Percentiles rank a stretch among this genome's conserved stretches.
phyloP scores from a whole-genome alignment of 805 yeast genomes.

The Candida corydali region DNA sequence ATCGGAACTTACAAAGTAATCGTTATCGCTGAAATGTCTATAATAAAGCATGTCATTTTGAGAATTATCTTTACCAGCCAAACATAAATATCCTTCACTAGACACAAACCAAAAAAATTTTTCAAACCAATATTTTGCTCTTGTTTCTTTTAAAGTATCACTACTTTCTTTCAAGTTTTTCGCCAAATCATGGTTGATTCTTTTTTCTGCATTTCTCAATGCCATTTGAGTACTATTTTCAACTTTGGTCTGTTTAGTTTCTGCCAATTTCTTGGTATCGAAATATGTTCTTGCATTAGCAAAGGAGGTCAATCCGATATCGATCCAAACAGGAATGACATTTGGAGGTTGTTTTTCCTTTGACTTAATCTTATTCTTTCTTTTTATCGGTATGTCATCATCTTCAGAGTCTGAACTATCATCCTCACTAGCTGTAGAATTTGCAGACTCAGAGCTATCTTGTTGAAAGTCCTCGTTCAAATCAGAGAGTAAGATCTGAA shows the following conservation, averaged over 20 bases:
- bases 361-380: constrained; percentile 9
- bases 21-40: constrained; percentile 70
- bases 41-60: constrained; percentile 81
- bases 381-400: constrained; percentile 9
- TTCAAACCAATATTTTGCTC: constrained; percentile 87
- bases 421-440: constrained; percentile 28
- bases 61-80: constrained; percentile 78
- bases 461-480: constrained; percentile 11
- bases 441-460: constrained; percentile 27
- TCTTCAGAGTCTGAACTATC: constrained; percentile 29
- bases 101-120: constrained; percentile 94
- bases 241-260: constrained; percentile 74
- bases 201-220: constrained; percentile 74
- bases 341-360: background rate
- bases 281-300: constrained; percentile 86
- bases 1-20: constrained; percentile 70
- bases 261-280: constrained; percentile 69
- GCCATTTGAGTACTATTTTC: constrained; percentile 75
- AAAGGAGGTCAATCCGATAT: constrained; percentile 68
- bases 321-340: constrained; percentile 52
- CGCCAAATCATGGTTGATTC: constrained; percentile 68
- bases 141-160: constrained; percentile 50
- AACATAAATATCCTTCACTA: constrained; percentile 78
- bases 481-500: constrained; percentile 53
- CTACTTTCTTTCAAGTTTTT: constrained; percentile 53